These are phyloP conservation scores for Candida pseudocylindracea DNA, from an alignment of 1,139 yeast genomes.

Conservation along the genomic window DNA sequence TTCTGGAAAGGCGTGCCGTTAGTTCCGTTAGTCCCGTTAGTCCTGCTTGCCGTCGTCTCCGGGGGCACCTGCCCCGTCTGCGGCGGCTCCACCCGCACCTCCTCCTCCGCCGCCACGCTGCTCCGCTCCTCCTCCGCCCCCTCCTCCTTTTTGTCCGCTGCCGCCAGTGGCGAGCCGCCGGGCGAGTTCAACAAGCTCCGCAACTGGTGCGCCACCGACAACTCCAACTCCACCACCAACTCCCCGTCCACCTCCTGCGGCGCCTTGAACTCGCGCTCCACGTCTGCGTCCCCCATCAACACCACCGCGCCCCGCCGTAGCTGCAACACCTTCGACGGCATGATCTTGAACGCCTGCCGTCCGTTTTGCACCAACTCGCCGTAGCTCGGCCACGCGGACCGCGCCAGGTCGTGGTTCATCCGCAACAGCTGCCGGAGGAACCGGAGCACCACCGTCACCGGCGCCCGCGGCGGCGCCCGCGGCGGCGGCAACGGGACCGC, in stretches of 20 bases:
- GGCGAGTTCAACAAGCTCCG: neutral
- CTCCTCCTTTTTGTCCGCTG: slow-evolving; percentile 2
- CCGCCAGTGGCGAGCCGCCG: slow-evolving; percentile 2
- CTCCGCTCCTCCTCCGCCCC: slow-evolving; percentile 1
- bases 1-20: too few relatives aligned
- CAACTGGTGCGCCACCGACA: too few relatives aligned
- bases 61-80: too few relatives aligned
- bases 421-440: slow-evolving; percentile 22
- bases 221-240: slow-evolving; percentile 1
- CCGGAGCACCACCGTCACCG: slow-evolving; percentile 12
- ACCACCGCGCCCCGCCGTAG: slow-evolving; percentile 2
- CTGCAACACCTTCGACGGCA: slow-evolving; percentile 3
- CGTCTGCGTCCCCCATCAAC: slow-evolving; percentile 2
- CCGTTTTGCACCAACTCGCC: slow-evolving; percentile 35
- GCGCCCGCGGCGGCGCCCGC: slow-evolving; percentile 1
- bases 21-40: too few relatives aligned
- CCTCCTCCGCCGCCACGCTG: neutral
- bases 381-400: slow-evolving; percentile 47
- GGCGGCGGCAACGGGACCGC: neutral
- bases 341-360: neutral
- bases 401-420: slow-evolving; percentile 33
- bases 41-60: too few relatives aligned
- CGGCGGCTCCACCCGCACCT: neutral
- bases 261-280: slow-evolving; percentile 3
- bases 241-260: slow-evolving; percentile 3